Base-by-base conservation (phyloP, 441 rosid species). In the Hypseocharis bilobata region DNA sequence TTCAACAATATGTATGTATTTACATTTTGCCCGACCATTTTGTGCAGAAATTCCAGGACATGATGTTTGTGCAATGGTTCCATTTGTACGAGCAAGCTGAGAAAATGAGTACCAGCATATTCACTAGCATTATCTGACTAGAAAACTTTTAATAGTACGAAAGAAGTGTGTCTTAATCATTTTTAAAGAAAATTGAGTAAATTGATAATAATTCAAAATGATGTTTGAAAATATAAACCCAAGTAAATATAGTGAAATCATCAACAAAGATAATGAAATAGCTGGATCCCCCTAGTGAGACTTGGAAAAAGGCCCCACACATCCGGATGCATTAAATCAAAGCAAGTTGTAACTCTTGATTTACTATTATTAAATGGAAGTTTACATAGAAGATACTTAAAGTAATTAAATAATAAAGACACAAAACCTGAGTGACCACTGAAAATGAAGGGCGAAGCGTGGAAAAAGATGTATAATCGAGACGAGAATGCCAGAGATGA, bases 11-110 rank as follows among this genome's bases (percentile, higher is more conserved):
- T 70, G 64, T 1, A 3, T 4, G 45, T 58, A 34, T 22, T 73
- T 73, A 0, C 3, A 30, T 32, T 70, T 32, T 1, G 32, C 75
- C 2, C 17, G 6, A 0, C 69, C 69, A 71, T 70, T 74, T 45
- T 75, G 36, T 56, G 66, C 25, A 1, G 65, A 66, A 0, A 61
- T 65, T 4, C 14, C 4, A 10, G 40, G 56, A 55, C 69, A 71
- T 16, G 68, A 67, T 10, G 13, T 16, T 1, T 67, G 66, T 1
- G 29, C 27, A 2, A 67, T 2, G 19, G 19, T 75, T 3, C 32
- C 62, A 0, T 63, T 40, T 8, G 29, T 5, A 13, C 3, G 3
- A 66, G 28, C 42, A 66, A 51, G 4, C 17, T 2, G 17, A 52
- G 16, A 2, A 70, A 47, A 3, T 2, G n/a, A n/a, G n/a, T n/a